These are phyloP conservation scores for Phytophthora nicotianae DNA, from an alignment of 352 stramenopile genomes.

Conservation along the genomic window DNA sequence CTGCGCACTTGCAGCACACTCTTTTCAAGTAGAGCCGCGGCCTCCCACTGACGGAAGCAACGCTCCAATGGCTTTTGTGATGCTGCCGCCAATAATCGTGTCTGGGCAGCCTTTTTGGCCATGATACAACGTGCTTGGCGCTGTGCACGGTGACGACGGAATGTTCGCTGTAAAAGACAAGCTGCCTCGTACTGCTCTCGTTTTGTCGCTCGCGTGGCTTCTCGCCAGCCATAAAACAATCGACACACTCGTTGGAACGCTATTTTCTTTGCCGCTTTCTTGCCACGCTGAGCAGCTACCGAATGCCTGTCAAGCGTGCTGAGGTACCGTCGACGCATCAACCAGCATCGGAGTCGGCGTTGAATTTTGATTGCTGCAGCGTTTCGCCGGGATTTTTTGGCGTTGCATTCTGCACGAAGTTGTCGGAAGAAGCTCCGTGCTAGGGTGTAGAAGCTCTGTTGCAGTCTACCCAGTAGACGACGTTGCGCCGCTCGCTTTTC, in stretches of 20 bases:
- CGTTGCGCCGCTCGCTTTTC: constrained; percentile 43
- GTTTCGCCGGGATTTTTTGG: constrained; percentile 41
- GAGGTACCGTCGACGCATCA: constrained; percentile 51
- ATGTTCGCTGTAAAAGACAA: constrained; percentile 57
- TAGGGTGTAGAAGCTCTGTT: constrained; percentile 47
- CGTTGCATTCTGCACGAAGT: constrained; percentile 38
- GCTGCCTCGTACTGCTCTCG: constrained; percentile 33
- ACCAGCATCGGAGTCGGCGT: constrained; percentile 41
- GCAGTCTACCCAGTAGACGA: constrained; percentile 45
- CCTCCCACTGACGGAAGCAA: constrained; percentile 67
- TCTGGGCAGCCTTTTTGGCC: constrained; percentile 56
- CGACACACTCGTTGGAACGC: constrained; percentile 23
- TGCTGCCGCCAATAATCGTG: constrained; percentile 45
- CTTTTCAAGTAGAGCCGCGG: constrained; percentile 49
- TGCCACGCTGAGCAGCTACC: constrained; percentile 22
- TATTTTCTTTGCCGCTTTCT: constrained; percentile 39
- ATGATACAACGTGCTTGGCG: constrained; percentile 45
- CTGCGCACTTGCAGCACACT: constrained; percentile 46
- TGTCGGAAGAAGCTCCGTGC: constrained; percentile 56
- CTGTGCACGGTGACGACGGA: constrained; percentile 48
- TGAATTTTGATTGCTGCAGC: constrained; percentile 57
- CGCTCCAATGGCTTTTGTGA: constrained; percentile 62
- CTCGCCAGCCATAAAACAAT: constrained; percentile 35
- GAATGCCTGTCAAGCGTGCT: constrained; percentile 38
- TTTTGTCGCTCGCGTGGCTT: constrained; percentile 8